These are phyloP conservation scores for Dalbergia oliveri DNA, from an alignment of 306 rosid genomes.

Conservation along the genomic window DNA sequence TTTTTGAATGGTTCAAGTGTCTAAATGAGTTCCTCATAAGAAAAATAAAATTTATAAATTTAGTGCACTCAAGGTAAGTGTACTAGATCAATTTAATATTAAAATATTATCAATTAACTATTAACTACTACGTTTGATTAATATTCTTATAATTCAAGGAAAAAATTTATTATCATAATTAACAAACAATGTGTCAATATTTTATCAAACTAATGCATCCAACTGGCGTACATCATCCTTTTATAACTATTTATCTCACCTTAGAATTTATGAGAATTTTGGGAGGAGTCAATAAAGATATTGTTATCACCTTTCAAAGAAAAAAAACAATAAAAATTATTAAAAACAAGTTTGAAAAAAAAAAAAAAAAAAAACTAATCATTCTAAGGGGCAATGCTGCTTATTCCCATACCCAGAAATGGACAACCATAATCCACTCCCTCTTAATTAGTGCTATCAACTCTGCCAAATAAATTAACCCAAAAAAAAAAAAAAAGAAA, in stretches of 20 bases:
- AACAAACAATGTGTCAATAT: neutral
- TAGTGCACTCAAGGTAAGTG: neutral
- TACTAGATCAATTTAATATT: neutral
- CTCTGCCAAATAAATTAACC: slow-evolving; percentile 37
- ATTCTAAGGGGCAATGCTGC: neutral
- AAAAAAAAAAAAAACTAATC: neutral
- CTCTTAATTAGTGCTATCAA: slow-evolving; percentile 36
- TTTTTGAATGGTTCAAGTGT: too few relatives aligned
- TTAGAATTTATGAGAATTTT: neutral
- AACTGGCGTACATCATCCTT: neutral
- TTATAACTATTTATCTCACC: neutral
- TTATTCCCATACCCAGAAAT: slow-evolving; percentile 37
- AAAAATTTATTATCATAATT: slow-evolving; percentile 9
- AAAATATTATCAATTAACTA: neutral
- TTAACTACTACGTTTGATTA: neutral
- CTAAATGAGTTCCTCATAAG: neutral
- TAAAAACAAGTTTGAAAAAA: neutral
- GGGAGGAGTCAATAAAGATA: neutral
- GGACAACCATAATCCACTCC: slow-evolving; percentile 35
- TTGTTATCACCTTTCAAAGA: too few relatives aligned
- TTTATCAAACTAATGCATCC: neutral
- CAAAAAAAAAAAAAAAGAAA: neutral
- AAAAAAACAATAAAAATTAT: neutral
- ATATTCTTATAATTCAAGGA: too few relatives aligned
- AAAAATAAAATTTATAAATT: neutral